Conservation (phyloP, 2,329 filamentous ascomycete genomes). For the Colletotrichum liaoningense region DNA sequence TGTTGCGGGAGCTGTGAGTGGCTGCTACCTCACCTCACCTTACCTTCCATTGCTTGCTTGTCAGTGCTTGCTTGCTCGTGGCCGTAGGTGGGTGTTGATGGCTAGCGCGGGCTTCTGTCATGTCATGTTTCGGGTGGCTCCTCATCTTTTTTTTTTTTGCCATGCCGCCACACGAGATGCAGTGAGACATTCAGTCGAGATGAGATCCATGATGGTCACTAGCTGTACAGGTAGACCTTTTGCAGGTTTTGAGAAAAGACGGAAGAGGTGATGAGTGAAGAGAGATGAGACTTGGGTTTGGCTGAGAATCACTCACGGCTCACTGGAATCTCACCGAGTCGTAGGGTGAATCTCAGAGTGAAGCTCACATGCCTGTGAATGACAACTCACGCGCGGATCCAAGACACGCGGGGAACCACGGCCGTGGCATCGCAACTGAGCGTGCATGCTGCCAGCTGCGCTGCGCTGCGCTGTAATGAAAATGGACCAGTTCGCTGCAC, state of each 20-base stretch:
- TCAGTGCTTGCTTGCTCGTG: neutral
- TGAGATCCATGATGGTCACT: neutral
- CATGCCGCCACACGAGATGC: slow-evolving; percentile 9
- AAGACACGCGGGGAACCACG: neutral
- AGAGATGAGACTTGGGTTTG: neutral
- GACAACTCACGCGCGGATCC: neutral
- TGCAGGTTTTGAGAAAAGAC: neutral
- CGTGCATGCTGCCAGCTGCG: neutral
- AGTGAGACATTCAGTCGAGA: neutral
- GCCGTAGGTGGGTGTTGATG: neutral
- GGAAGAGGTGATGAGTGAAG: neutral
- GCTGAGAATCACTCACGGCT: neutral
- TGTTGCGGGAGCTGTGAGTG: slow-evolving; percentile 21
- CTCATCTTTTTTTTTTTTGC: neutral
- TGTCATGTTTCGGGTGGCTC: slow-evolving; percentile 31
- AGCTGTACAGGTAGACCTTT: neutral
- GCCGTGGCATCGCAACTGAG: neutral
- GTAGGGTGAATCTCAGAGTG: neutral
- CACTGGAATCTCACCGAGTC: neutral
- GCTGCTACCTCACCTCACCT: neutral
- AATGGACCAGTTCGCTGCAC: neutral
- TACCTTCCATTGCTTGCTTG: too few species aligned
- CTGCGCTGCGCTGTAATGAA: too few species aligned
- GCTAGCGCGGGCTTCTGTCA: slow-evolving; percentile 33
- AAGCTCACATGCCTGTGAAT: neutral